Conservation (phyloP, 163 green algal species). For the Chlamydomonas reinhardtii region DNA sequence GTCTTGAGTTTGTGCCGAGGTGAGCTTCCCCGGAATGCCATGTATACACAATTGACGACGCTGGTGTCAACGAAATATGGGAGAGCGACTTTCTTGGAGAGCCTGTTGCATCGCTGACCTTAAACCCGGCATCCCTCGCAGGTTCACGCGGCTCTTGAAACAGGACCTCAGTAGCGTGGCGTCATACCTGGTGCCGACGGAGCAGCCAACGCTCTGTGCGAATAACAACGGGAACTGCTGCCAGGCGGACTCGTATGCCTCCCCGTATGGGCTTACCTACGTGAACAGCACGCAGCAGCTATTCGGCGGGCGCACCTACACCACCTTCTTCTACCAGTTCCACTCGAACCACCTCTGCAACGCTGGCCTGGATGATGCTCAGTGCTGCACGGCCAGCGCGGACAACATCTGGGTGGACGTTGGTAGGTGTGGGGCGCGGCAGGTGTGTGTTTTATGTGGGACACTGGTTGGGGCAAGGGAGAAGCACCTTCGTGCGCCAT, state of each 20-base stretch:
- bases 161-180: conserved; percentile 33
- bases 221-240: conserved; percentile 34
- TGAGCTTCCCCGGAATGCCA: not conserved
- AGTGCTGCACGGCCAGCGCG: conserved; percentile 50
- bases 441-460: too few species aligned
- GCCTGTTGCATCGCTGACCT: not conserved
- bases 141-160: conserved; percentile 39
- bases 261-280: conserved; percentile 38
- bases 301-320: conserved; percentile 52
- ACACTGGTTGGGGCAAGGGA: too few species aligned
- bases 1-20: conserved; percentile 30
- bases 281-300: conserved; percentile 32
- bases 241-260: conserved; percentile 55
- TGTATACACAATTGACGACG: not conserved
- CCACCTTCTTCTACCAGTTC: conserved; percentile 53
- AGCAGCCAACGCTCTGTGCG: conserved; percentile 26
- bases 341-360: conserved; percentile 29
- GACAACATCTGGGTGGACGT: conserved; percentile 57
- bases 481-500: too few species aligned
- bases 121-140: not conserved
- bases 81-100: too few species aligned
- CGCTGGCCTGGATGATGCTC: not conserved
- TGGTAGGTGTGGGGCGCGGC: conserved; percentile 22
- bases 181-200: conserved; percentile 36
- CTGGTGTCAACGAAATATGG: not conserved